Evolutionary conservation across 2,329 filamentous ascomycete genomes (phyloP).

Genomic region (Sclerotinia sclerotiorum): DNA sequence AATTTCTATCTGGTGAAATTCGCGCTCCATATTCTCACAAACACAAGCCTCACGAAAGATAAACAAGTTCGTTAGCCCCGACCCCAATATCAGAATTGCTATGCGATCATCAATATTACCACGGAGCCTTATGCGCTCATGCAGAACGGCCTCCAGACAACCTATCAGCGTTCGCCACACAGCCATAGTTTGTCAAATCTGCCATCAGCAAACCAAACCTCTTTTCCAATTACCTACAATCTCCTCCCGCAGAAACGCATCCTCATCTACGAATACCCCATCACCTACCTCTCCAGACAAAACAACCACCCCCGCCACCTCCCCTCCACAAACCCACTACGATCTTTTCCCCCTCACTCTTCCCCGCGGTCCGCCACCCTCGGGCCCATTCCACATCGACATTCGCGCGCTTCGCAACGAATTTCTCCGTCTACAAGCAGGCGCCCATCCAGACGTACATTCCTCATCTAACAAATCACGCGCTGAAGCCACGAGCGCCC

Average conservation of each 20-base stretch:
- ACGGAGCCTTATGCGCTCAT: slow-evolving; percentile 10
- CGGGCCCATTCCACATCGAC: slow-evolving; percentile 74
- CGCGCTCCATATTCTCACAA: neutral
- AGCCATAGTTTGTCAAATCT: slow-evolving; percentile 2
- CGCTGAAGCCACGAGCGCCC: slow-evolving; percentile 75
- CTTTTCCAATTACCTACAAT: neutral
- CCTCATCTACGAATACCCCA: neutral
- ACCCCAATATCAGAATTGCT: neutral
- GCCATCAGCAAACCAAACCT: slow-evolving; percentile 9
- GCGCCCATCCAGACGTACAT: slow-evolving; percentile 67
- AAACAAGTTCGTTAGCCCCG: neutral
- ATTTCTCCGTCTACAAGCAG: slow-evolving; percentile 80
- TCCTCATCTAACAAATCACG: slow-evolving; percentile 52
- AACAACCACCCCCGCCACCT: neutral
- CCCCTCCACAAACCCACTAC: slow-evolving; percentile 64
- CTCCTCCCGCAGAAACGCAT: slow-evolving; percentile 4
- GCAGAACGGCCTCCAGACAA: neutral
- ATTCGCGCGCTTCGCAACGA: slow-evolving; percentile 70
- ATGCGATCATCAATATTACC: slow-evolving; percentile 19
- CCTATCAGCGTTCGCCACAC: neutral
- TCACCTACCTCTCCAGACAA: neutral
- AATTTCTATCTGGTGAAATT: neutral
- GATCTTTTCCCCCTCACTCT: slow-evolving; percentile 83
- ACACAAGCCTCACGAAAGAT: neutral
- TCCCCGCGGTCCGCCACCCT: slow-evolving; percentile 73